These are phyloP conservation scores for Alternaria sp. DNA, from an alignment of 2,329 filamentous ascomycete species.

Conservation along the genomic window DNA sequence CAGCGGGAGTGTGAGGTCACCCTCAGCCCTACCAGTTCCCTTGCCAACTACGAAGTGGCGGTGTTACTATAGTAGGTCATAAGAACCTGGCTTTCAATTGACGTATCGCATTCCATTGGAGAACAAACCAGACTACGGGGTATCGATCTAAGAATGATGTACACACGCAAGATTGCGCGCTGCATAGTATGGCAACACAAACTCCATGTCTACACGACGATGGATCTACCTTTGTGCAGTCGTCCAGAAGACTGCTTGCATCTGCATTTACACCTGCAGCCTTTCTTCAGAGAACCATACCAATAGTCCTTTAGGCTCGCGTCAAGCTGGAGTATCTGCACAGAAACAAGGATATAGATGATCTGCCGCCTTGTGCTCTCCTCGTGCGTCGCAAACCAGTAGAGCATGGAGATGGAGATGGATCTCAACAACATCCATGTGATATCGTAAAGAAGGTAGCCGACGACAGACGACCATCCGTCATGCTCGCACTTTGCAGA, in stretches of 20 bases:
- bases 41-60: background rate
- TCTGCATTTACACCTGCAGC: slow-evolving; percentile 9
- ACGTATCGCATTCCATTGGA: background rate
- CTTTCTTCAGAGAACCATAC: slow-evolving; percentile 13
- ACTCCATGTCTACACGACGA: slow-evolving; percentile 1
- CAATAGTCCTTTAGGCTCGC: slow-evolving; percentile 10
- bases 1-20: slow-evolving; percentile 17
- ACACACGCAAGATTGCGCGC: background rate
- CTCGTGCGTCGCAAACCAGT: slow-evolving; percentile 10
- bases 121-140: background rate
- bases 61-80: background rate
- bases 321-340: slow-evolving; percentile 9
- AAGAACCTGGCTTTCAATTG: background rate
- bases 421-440: slow-evolving; percentile 9
- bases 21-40: slow-evolving; percentile 26
- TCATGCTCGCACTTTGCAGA: background rate
- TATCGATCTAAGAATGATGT: slow-evolving; percentile 6
- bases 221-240: slow-evolving; percentile 1
- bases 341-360: slow-evolving; percentile 1
- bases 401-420: slow-evolving; percentile 4
- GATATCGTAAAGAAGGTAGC: slow-evolving; percentile 12
- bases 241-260: slow-evolving; percentile 3
- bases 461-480: background rate
- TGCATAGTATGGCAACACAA: background rate
- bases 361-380: slow-evolving; percentile 3